Evolutionary conservation across 2,329 filamentous ascomycete species (phyloP).

Genomic region (Pseudogymnoascus sp.): DNA sequence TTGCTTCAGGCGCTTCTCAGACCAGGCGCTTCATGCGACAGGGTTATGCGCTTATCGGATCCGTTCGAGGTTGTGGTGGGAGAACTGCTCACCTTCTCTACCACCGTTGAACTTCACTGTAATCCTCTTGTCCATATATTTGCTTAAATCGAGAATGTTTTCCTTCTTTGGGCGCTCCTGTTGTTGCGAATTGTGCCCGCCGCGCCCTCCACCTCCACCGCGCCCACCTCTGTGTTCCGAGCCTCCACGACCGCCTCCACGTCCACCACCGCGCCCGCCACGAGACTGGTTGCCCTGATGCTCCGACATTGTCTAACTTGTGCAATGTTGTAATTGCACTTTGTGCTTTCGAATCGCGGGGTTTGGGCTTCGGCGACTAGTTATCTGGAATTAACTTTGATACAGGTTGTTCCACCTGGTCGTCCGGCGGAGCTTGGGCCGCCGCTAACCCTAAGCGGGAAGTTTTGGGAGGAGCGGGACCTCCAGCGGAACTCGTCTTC

Average conservation of each 20-base stretch:
- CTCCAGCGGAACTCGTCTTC: conserved; percentile 1
- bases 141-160: conserved; percentile 89
- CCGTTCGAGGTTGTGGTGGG: neutral
- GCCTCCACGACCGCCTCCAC: conserved; percentile 25
- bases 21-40: neutral
- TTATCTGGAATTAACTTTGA: conserved; percentile 6
- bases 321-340: conserved; percentile 9
- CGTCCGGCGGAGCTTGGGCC: conserved; percentile 6
- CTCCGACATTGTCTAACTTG: conserved; percentile 5
- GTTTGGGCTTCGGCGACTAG: neutral
- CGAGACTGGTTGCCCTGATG: conserved; percentile 18
- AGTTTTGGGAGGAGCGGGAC: conserved; percentile 8
- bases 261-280: conserved; percentile 33
- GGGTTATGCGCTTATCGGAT: neutral
- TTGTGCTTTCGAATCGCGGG: conserved; percentile 7
- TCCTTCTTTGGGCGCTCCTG: conserved; percentile 90
- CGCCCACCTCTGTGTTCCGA: conserved; percentile 33
- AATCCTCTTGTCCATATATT: conserved; percentile 96
- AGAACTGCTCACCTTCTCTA: conserved; percentile 59
- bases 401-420: conserved; percentile 4
- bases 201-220: conserved; percentile 40
- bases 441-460: conserved; percentile 7
- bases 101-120: conserved; percentile 96
- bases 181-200: conserved; percentile 36
- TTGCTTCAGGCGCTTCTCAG: neutral